Evolutionary conservation across 225 moss, liverwort and hornwort genomes (phyloP).

Genomic region (Takakia lepidozioides): DNA sequence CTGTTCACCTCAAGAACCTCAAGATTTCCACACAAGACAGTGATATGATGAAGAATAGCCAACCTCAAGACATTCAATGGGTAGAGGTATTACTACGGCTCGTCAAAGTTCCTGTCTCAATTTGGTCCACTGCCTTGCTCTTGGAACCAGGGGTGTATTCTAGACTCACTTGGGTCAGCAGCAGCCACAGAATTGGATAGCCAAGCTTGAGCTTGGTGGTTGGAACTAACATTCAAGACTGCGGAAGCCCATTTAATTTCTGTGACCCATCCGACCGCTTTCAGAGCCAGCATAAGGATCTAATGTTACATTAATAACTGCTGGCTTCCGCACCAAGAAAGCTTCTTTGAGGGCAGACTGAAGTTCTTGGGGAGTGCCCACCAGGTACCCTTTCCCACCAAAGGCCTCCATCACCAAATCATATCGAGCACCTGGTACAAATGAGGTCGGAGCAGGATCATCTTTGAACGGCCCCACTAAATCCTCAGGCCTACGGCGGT

Average conservation of each 20-base stretch:
- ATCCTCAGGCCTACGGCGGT: slow-evolving; percentile 77
- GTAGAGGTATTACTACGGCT: no score
- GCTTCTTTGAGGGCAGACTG: slow-evolving; percentile 60
- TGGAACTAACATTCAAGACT: no score
- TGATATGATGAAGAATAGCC: no score
- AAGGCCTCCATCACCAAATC: slow-evolving; percentile 94
- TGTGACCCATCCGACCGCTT: slow-evolving; percentile 97
- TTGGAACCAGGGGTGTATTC: no score
- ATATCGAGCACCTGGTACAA: slow-evolving; percentile 95
- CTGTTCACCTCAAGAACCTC: no score
- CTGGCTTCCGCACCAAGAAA: slow-evolving; percentile 73
- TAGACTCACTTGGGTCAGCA: no score
- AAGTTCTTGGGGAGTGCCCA: slow-evolving; percentile 77
- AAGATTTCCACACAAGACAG: no score
- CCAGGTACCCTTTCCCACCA: slow-evolving; percentile 87
- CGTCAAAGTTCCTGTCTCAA: no score
- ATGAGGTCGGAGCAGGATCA: slow-evolving; percentile 95
- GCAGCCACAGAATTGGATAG: no score
- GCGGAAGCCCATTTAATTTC: slow-evolving; percentile 36
- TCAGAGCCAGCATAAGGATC: slow-evolving; percentile 94
- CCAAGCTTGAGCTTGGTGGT: no score
- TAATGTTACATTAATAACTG: slow-evolving; percentile 84
- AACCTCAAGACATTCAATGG: no score
- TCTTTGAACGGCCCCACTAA: slow-evolving; percentile 62
- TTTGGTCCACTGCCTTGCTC: no score